Evolutionary conservation across 768 basidiomycete genomes (phyloP).

Genomic region (Botryobasidium botryosum): DNA sequence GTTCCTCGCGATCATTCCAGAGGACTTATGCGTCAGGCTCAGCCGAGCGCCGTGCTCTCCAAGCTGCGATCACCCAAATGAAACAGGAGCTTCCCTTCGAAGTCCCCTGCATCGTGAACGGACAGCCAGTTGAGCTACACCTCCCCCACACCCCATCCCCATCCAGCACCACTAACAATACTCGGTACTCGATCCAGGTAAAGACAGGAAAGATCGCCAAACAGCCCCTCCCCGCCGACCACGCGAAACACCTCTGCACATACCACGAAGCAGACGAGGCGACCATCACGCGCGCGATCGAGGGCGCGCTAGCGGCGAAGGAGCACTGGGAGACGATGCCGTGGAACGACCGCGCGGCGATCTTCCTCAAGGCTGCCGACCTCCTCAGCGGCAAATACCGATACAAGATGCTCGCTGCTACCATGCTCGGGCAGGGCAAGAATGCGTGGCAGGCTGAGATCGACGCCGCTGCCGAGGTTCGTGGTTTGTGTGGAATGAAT

Average conservation of each 20-base stretch:
- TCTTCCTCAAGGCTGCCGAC: conserved; percentile 97
- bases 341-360: conserved; percentile 93
- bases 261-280: conserved; percentile 81
- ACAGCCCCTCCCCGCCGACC: conserved; percentile 76
- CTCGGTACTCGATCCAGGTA: conserved; percentile 38
- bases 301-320: conserved; percentile 76
- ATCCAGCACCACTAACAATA: not conserved
- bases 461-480: conserved; percentile 92
- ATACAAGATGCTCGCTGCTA: conserved; percentile 88
- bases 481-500: conserved; percentile 14
- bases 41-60: conserved; percentile 52
- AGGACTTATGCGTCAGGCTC: conserved; percentile 65
- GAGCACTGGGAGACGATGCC: conserved; percentile 84
- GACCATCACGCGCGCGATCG: conserved; percentile 62
- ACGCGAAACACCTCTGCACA: conserved; percentile 59
- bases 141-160: not conserved
- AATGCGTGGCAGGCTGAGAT: conserved; percentile 99
- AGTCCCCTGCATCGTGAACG: conserved; percentile 86
- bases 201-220: conserved; percentile 62
- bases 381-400: conserved; percentile 90
- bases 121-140: conserved; percentile 58
- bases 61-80: conserved; percentile 64
- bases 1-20: conserved; percentile 22
- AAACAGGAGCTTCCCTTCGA: conserved; percentile 72
- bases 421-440: conserved; percentile 97